Evolutionary conservation across 2,329 filamentous ascomycete species (phyloP).

Genomic region (Coniella lustricola): DNA sequence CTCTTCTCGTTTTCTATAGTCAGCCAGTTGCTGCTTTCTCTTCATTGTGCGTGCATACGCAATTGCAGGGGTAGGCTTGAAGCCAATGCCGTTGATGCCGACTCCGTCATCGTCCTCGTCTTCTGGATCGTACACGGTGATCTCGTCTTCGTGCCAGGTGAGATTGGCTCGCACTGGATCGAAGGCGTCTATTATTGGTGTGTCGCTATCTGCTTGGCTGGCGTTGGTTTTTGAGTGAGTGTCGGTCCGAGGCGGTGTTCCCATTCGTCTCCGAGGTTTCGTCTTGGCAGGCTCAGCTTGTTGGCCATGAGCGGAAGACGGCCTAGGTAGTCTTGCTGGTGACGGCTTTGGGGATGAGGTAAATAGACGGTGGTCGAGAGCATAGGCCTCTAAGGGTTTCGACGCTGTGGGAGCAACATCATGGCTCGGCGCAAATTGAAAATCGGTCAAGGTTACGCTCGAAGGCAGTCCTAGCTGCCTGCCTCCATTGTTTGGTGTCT

Average conservation of each 20-base stretch:
- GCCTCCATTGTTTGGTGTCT: conserved; percentile 1
- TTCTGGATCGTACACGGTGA: conserved; percentile 57
- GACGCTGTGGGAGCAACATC: neutral
- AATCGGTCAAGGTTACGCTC: neutral
- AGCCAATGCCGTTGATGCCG: conserved; percentile 62
- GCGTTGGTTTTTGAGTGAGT: conserved; percentile 15
- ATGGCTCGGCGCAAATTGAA: neutral
- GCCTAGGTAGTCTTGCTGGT: conserved; percentile 1
- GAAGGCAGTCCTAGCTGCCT: neutral
- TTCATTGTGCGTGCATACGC: conserved; percentile 51
- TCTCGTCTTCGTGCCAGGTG: conserved; percentile 63
- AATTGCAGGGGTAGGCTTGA: conserved; percentile 55
- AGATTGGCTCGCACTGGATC: conserved; percentile 52
- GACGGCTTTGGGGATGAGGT: conserved; percentile 4
- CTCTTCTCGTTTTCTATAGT: conserved; percentile 55
- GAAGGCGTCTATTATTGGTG: conserved; percentile 31
- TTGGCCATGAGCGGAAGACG: neutral
- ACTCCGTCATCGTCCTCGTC: conserved; percentile 61
- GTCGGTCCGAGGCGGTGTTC: conserved; percentile 30
- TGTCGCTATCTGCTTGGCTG: conserved; percentile 23
- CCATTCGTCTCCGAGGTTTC: conserved; percentile 19
- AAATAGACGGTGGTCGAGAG: neutral
- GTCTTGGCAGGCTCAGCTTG: conserved; percentile 3
- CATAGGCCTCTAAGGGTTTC: neutral
- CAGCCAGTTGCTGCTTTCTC: conserved; percentile 53